phyloP scores from a whole-genome alignment of 176 grass and related monocot species.

The Avena atlantica region DNA sequence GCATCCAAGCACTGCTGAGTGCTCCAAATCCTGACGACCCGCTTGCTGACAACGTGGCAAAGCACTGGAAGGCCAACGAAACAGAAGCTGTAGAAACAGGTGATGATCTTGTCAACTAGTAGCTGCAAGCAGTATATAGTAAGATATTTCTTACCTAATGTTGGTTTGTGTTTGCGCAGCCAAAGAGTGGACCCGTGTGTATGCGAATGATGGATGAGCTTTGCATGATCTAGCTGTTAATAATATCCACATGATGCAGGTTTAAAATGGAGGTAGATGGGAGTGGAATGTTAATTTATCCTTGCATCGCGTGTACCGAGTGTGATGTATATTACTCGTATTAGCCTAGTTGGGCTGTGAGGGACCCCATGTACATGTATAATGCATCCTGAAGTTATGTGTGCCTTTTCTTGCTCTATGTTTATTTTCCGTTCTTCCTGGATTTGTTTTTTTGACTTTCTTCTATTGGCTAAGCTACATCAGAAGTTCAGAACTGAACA shows the following conservation, averaged over 20 bases:
- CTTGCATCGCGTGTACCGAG: background rate
- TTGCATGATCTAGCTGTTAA: background rate
- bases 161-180: constrained; percentile 43
- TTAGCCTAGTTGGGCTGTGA: constrained; percentile 30
- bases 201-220: constrained; percentile 70
- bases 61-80: constrained; percentile 97
- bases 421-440: background rate
- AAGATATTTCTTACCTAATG: constrained; percentile 26
- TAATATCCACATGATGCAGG: background rate
- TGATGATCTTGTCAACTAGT: constrained; percentile 18
- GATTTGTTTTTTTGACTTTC: background rate
- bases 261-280: background rate
- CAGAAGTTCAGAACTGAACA: background rate
- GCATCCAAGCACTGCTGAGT: constrained; percentile 95
- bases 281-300: background rate
- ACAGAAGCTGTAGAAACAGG: constrained; percentile 96
- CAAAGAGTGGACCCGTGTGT: constrained; percentile 91
- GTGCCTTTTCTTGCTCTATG: background rate
- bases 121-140: background rate
- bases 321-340: constrained; percentile 40
- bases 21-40: constrained; percentile 98
- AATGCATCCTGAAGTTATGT: background rate
- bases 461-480: background rate
- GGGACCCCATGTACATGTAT: constrained; percentile 2
- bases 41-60: constrained; percentile 93